Evolutionary conservation across 2,329 filamentous ascomycete species (phyloP), one percentile per base, ranked within the genome.

Genomic region (Fusarium fracticaudum): DNA sequence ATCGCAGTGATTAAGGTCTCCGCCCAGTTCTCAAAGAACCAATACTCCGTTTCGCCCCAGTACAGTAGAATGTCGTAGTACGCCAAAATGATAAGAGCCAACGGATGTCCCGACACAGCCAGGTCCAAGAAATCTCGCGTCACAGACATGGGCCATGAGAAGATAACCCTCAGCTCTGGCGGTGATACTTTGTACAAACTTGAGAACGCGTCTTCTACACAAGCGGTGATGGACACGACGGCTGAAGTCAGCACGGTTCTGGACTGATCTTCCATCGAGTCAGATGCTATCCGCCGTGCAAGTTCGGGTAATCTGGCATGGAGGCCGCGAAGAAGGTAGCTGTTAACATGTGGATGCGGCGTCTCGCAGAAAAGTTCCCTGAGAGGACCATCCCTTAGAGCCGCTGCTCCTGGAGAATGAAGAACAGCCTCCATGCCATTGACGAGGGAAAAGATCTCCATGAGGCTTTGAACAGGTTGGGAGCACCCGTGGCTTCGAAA

Each of bases 21-120:
- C 0, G 71, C 60, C 72, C 72, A 74, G 6, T 53, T 57, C n/a
- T 74, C 60, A 43, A 74, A 74, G 22, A 74, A 74, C 72, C 72
- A 74, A 24, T 72, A 74, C 22, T 64, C 22, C 1, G 63, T 51
- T 22, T 72, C 72, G 11, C 47, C 71, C 72, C 72, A 74, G 12
- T 43, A 59, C 12, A 74, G 6, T 3, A 74, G 17, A 14, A 68
- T 60, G 26, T 59, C 63, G 22, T 74, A 74, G 15, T 74, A 74
- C 0, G 72, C 72, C 1, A 74, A n/a, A 18, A 74, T 60, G 1
- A 75, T 37, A 2, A 74, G 45, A 35, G 72, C 64, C 14, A 75
- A 18, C 0, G 72, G 71, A 6, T 74, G 68, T 0, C 59, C 64
- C 5, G 60, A 50, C 5, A 58, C 53, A 1, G 72, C 72, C 1